Evolutionary conservation across 108 stramenopile genomes (phyloP), one percentile per base, ranked within the genome.

Genomic region (Nitzschia putrida): DNA sequence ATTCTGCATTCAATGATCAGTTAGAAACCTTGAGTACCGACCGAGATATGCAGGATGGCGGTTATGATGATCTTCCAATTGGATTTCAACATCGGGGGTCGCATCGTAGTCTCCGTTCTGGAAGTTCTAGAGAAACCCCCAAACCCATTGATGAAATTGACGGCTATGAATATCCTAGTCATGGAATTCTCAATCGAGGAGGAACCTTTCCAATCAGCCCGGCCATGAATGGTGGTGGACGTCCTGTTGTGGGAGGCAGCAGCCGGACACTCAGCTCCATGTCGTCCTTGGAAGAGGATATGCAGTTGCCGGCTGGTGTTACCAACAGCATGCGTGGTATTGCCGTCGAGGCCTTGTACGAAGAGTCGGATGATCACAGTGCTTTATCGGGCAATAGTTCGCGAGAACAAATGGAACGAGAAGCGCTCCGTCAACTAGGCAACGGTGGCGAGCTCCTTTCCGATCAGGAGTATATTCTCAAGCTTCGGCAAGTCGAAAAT

Each of bases 151-250:
- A 63, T 24, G 44, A 44, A 44, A 47, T 63, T 44, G 44, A 45
- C 44, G 61, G 44, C 14, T 44, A 12, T 24, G 44, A 37, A 45
- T 21, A 13, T 47, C 65, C 65, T 1, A 12, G 12, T 8, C 79
- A 74, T 44, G 68, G 80, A 22, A 44, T 79, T 9, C 49, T 79
- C 0, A 72, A 79, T 61, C 69, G 77, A 13, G 77, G 77, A 11
- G 80, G 74, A 13, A 61, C 21, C 5, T 72, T 78, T 64, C 37
- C 44, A 55, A 38, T 77, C 18, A 40, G 44, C 16, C 34, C 22
- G 24, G 41, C 53, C 1, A 53, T 29, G 2, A 40, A 57, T 53
- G 37, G 26, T 25, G 47, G 47, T 7, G 16, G 37, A 7, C 58
- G 23, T 11, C 11, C 12, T 13, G 20, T 10, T 14, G 22, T 42